Conservation (phyloP, 352 stramenopile species). For the Phytophthora niederhauseri region DNA sequence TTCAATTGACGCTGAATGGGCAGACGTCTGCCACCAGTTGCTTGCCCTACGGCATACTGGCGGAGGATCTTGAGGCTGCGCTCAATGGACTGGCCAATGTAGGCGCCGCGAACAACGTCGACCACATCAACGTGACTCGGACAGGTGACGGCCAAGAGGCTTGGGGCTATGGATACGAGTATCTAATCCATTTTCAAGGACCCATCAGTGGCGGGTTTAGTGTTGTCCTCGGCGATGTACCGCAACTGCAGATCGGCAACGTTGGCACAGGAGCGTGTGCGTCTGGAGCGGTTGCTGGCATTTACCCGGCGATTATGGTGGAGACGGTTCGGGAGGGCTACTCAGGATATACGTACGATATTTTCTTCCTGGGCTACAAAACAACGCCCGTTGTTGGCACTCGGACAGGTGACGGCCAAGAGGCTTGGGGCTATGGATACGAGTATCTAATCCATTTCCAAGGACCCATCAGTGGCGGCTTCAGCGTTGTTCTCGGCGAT, state of each 20-base stretch:
- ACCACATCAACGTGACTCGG: constrained; percentile 70
- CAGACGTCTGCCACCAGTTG: constrained; percentile 58
- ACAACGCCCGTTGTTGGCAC: too few species aligned
- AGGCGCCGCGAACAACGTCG: constrained; percentile 14
- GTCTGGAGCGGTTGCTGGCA: constrained; percentile 43
- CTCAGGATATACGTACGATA: constrained; percentile 70
- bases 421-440: constrained; percentile 77
- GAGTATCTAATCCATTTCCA: constrained; percentile 75
- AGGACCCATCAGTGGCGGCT: constrained; percentile 58
- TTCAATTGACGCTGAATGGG: constrained; percentile 65
- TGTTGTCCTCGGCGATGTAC: constrained; percentile 61
- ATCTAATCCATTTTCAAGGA: constrained; percentile 68
- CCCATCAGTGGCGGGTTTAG: constrained; percentile 61
- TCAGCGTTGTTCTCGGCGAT: constrained; percentile 64
- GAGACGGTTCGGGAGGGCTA: constrained; percentile 68
- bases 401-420: constrained; percentile 63
- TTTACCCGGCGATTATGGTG: constrained; percentile 61
- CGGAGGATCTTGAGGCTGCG: constrained; percentile 53
- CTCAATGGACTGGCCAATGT: constrained; percentile 72
- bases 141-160: constrained; percentile 64
- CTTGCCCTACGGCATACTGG: constrained; percentile 74
- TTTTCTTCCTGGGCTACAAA: constrained; percentile 72
- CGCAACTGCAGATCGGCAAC: constrained; percentile 55
- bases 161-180: constrained; percentile 84
- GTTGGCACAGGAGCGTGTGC: constrained; percentile 50